These are phyloP conservation scores for Picochlorum sp. DNA, from an alignment of 139 green algal genomes.

Conservation along the genomic window DNA sequence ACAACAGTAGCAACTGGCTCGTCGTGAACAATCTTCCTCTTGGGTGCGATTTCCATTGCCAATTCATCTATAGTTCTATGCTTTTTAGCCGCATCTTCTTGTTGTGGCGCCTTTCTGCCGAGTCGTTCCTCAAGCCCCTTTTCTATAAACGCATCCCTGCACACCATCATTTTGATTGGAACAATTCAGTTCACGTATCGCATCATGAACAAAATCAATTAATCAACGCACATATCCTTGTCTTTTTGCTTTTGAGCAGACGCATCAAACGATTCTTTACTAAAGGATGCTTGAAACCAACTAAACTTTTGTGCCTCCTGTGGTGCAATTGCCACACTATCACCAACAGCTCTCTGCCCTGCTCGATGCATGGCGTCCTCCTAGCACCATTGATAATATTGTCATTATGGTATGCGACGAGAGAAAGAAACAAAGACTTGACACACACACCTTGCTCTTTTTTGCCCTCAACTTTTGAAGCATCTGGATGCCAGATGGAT, in stretches of 20 bases:
- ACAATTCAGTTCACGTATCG: background rate
- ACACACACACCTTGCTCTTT: background rate
- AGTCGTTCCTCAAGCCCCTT: constrained; percentile 55
- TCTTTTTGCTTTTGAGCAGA: background rate
- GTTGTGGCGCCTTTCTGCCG: constrained; percentile 25
- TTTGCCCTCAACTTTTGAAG: constrained; percentile 37
- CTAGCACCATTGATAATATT: too few relatives aligned
- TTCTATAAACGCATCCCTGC: constrained; percentile 57
- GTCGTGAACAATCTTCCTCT: background rate
- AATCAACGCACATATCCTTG: background rate
- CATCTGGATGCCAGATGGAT: constrained; percentile 1
- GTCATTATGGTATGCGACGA: too few relatives aligned
- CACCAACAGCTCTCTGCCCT: background rate
- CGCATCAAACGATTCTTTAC: background rate
- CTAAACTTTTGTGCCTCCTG: background rate
- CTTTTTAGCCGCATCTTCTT: constrained; percentile 27
- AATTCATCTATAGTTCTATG: constrained; percentile 7
- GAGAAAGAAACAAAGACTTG: too few relatives aligned
- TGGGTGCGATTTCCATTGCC: constrained; percentile 11
- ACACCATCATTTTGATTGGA: background rate
- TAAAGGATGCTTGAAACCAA: background rate
- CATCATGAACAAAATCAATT: background rate
- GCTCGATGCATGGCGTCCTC: too few relatives aligned
- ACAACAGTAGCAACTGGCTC: constrained; percentile 50
- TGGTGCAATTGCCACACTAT: background rate